These are phyloP conservation scores for Puccinia polysora DNA, from an alignment of 1,284 basidiomycete species.

Conservation along the genomic window DNA sequence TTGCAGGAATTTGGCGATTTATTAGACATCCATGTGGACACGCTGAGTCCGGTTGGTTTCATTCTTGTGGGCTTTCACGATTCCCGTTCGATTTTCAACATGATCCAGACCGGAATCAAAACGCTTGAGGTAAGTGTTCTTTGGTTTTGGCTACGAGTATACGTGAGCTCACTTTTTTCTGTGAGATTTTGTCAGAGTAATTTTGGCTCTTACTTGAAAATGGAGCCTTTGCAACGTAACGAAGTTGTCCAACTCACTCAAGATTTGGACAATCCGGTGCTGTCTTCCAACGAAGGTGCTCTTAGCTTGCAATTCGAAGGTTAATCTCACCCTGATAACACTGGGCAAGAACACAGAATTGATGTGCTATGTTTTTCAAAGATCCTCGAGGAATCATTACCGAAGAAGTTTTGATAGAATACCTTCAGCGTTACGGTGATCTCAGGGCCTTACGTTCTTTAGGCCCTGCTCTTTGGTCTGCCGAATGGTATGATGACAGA, in stretches of 20 bases:
- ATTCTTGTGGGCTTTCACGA: slow-evolving; percentile 40
- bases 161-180: background rate
- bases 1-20: slow-evolving; percentile 32
- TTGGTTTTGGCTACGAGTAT: background rate
- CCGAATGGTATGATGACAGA: slow-evolving; percentile 38
- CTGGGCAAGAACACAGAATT: too few relatives aligned
- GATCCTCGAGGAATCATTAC: slow-evolving; percentile 42
- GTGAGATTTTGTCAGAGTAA: background rate
- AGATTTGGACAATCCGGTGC: slow-evolving; percentile 37
- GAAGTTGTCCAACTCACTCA: slow-evolving; percentile 38
- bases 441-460: slow-evolving; percentile 24
- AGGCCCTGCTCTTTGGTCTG: slow-evolving; percentile 29
- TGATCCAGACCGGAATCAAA: slow-evolving; percentile 30
- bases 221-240: slow-evolving; percentile 33
- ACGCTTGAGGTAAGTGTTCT: slow-evolving; percentile 22
- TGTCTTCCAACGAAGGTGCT: slow-evolving; percentile 38
- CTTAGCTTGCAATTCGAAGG: slow-evolving; percentile 35
- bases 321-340: background rate
- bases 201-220: slow-evolving; percentile 36
- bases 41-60: slow-evolving; percentile 38
- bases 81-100: slow-evolving; percentile 14
- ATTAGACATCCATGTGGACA: slow-evolving; percentile 38
- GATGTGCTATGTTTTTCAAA: background rate
- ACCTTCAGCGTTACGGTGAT: slow-evolving; percentile 35
- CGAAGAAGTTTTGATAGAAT: slow-evolving; percentile 33